phyloP scores from a whole-genome alignment of 495 filamentous ascomycete species.

The Talaromyces borbonicus region DNA sequence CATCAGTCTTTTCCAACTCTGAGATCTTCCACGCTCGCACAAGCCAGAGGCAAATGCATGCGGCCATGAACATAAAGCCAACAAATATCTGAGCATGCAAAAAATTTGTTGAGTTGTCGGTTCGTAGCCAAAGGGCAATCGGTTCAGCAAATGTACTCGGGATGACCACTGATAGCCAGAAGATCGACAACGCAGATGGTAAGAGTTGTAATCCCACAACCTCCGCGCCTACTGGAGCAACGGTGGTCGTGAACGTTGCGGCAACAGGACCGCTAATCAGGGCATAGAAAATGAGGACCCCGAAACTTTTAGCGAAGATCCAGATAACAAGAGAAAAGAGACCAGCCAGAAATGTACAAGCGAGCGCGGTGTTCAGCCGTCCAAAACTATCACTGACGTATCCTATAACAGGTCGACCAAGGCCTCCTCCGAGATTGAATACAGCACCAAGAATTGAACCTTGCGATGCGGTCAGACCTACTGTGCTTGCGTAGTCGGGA shows the following conservation, averaged over 20 bases:
- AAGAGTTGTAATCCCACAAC: slow-evolving; percentile 64
- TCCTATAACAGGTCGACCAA: slow-evolving; percentile 65
- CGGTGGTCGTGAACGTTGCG: slow-evolving; percentile 62
- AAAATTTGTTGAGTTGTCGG: slow-evolving; percentile 36
- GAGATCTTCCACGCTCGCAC: slow-evolving; percentile 42
- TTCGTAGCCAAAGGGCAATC: slow-evolving; percentile 59
- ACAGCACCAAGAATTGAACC: slow-evolving; percentile 62
- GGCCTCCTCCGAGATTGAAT: slow-evolving; percentile 58
- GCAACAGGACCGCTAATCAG: slow-evolving; percentile 60
- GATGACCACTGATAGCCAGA: slow-evolving; percentile 63
- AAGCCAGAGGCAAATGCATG: slow-evolving; percentile 40
- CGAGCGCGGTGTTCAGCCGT: slow-evolving; percentile 60
- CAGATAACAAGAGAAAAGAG: slow-evolving; percentile 62
- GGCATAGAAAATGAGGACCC: slow-evolving; percentile 60
- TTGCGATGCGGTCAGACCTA: slow-evolving; percentile 58
- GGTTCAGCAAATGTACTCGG: slow-evolving; percentile 68
- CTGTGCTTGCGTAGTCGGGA: slow-evolving; percentile 56
- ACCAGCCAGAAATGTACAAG: slow-evolving; percentile 55
- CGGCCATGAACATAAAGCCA: slow-evolving; percentile 55
- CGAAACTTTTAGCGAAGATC: slow-evolving; percentile 58
- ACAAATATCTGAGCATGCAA: slow-evolving; percentile 57
- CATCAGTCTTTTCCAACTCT: neutral
- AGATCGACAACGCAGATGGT: slow-evolving; percentile 62
- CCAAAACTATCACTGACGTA: slow-evolving; percentile 63
- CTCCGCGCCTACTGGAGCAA: slow-evolving; percentile 66